These are phyloP conservation scores for Tylopilus rubrobrunneus DNA, from an alignment of 768 basidiomycete genomes.

Conservation along the genomic window DNA sequence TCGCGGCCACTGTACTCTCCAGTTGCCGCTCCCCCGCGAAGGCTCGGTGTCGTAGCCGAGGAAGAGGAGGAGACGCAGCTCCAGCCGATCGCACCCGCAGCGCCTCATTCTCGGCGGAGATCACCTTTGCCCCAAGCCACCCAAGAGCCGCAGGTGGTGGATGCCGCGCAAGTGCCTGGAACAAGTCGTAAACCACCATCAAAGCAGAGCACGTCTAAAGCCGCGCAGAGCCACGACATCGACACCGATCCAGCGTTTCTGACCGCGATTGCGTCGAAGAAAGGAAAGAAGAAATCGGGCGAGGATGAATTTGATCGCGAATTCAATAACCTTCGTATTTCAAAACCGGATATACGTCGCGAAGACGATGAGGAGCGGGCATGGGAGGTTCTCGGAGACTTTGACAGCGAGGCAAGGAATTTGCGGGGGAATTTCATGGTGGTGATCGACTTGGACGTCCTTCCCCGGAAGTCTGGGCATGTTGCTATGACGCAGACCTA, in stretches of 20 bases:
- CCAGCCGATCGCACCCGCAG: neutral
- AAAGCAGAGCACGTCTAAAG: constrained; percentile 10
- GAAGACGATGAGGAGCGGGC: constrained; percentile 44
- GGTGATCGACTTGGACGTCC: constrained; percentile 61
- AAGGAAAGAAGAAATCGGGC: constrained; percentile 55
- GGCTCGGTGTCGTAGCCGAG: constrained; percentile 42
- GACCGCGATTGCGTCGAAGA: constrained; percentile 70
- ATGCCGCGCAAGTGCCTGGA: constrained; percentile 27
- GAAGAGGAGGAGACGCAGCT: constrained; percentile 41
- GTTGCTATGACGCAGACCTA: constrained; percentile 34
- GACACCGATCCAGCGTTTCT: constrained; percentile 70
- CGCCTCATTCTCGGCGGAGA: neutral
- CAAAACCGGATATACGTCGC: constrained; percentile 52
- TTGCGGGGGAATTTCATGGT: constrained; percentile 80
- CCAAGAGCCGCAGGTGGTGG: neutral
- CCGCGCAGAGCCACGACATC: constrained; percentile 3
- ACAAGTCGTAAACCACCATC: neutral
- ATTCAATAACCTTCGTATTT: constrained; percentile 72
- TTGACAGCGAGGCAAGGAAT: constrained; percentile 52
- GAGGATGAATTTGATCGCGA: constrained; percentile 76
- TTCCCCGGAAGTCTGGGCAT: constrained; percentile 27
- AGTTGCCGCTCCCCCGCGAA: constrained; percentile 5
- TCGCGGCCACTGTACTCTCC: constrained; percentile 10
- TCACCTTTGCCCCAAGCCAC: constrained; percentile 1
- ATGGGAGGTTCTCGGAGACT: constrained; percentile 61